Conservation (phyloP, 1,139 yeast genomes). For the Zygoascus sp. region DNA sequence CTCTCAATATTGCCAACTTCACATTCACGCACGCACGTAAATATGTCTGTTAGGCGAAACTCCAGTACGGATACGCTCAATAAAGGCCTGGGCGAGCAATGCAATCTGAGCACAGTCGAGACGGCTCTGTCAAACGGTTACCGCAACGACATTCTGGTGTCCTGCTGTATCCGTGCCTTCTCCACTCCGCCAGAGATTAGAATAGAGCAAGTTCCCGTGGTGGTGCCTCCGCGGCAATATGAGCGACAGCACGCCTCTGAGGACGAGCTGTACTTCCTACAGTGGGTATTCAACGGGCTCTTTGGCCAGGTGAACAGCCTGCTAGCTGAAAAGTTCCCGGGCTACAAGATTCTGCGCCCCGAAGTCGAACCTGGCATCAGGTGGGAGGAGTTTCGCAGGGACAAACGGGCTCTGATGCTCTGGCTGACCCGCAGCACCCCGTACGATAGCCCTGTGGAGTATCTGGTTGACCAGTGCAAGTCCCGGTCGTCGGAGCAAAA, state of each 20-base stretch:
- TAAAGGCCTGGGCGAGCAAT: conserved; percentile 6
- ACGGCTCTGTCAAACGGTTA: conserved; percentile 1
- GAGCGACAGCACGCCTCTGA: conserved; percentile 19
- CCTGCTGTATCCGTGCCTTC: conserved; percentile 20
- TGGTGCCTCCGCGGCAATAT: conserved; percentile 20
- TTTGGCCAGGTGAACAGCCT: conserved; percentile 19
- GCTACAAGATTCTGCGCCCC: conserved; percentile 22
- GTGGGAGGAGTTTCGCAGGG: conserved; percentile 26
- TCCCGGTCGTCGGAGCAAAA: background rate
- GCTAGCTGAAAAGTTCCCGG: conserved; percentile 17
- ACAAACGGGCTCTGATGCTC: conserved; percentile 23
- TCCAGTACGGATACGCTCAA: conserved; percentile 14
- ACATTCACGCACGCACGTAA: background rate
- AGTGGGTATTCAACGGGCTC: conserved; percentile 25
- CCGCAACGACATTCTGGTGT: conserved; percentile 19
- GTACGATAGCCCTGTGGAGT: conserved; percentile 14
- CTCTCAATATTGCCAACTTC: background rate
- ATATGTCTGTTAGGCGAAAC: conserved; percentile 8
- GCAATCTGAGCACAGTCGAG: conserved; percentile 1
- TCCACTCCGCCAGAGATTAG: conserved; percentile 17
- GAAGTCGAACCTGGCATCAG: conserved; percentile 27
- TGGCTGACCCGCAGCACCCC: conserved; percentile 22
- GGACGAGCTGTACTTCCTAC: conserved; percentile 24
- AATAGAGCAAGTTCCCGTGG: conserved; percentile 23
- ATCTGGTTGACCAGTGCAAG: conserved; percentile 11